Evolutionary conservation across 805 yeast genomes (phyloP), one percentile per base, ranked within the genome.

Genomic region (Phaffomyces opuntiae): DNA sequence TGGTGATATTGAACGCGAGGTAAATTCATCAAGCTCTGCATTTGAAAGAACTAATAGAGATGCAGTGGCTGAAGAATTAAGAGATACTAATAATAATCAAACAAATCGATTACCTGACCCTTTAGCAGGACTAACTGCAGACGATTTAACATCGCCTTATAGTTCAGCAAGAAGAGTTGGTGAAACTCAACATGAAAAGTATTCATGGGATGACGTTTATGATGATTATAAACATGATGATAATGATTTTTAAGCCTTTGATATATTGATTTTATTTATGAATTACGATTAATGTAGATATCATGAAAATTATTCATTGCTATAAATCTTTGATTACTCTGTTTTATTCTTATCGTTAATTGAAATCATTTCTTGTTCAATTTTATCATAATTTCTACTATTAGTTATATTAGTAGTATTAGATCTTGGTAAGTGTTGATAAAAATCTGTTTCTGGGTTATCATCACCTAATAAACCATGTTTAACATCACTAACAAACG

Each of bases 401-500:
- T 38, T 35, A 16, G 7, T 36, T 9, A 17, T 39, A 19, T 17
- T 35, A 27, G 19, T 36, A 29, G 19, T 36, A 29, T 29, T 29
- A 33, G 36, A 33, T 33, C 17, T 33, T 33, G 17, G 36, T n/a
- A 17, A 33, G 7, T 16, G 19, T 33, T 33, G 36, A 33, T 33
- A 16, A 16, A 16, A 16, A 7, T 38, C 40, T 13, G 24, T 39
- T 6, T 24, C 35, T 7, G 21, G 41, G 36, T 33, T 38, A 19
- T 66, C 69, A 16, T 60, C 63, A 12, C 72, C 72, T 32, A 68
- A 40, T n/a, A 69, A 46, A 0, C 72, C 72, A 9, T 62, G 57
- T 50, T 71, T 74, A 25, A 75, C 72, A 45, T 74, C 80, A 52
- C 66, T 72, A 9, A 75, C 75, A 56, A 75, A 73, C 3, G 69